Evolutionary conservation across 2,329 filamentous ascomycete species (phyloP).

Genomic region (Pseudopyrenochaeta lycopersici): DNA sequence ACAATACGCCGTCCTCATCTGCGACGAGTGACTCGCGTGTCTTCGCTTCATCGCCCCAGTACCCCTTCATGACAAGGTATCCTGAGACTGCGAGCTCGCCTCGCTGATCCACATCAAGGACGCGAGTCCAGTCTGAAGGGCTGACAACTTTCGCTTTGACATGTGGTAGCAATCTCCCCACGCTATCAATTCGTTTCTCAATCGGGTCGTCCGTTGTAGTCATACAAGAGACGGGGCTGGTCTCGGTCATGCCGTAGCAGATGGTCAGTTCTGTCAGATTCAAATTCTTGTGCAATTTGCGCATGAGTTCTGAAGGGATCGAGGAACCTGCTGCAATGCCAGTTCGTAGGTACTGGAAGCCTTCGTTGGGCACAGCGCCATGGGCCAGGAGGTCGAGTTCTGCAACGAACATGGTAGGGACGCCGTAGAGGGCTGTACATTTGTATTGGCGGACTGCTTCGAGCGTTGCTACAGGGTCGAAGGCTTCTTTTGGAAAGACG

Average conservation of each 20-base stretch:
- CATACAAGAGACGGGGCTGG: conserved; percentile 78
- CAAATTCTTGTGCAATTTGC: conserved; percentile 73
- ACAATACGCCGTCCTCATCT: conserved; percentile 67
- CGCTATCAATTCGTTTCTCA: conserved; percentile 74
- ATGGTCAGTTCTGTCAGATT: conserved; percentile 87
- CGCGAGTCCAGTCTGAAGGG: conserved; percentile 65
- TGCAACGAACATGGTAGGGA: conserved; percentile 94
- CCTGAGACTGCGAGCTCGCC: conserved; percentile 87
- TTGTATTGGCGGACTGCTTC: conserved; percentile 69
- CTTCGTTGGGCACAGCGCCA: conserved; percentile 52
- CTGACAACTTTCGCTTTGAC: conserved; percentile 81
- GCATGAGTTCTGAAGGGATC: conserved; percentile 86
- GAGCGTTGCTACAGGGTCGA: conserved; percentile 79
- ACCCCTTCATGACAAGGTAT: conserved; percentile 90
- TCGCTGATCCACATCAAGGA: conserved; percentile 70
- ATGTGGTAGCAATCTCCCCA: conserved; percentile 86
- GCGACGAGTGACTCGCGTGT: conserved; percentile 74
- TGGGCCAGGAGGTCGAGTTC: conserved; percentile 79
- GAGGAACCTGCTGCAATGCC: conserved; percentile 89
- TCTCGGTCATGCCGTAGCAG: conserved; percentile 98
- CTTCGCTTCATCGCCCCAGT: conserved; percentile 77
- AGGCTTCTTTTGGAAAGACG: conserved; percentile 86
- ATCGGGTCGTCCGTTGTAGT: conserved; percentile 80
- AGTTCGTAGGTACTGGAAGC: conserved; percentile 76
- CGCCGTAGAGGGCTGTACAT: conserved; percentile 81